phyloP scores from a whole-genome alignment of 1,284 basidiomycete genomes.

The Marasmius oreades region DNA sequence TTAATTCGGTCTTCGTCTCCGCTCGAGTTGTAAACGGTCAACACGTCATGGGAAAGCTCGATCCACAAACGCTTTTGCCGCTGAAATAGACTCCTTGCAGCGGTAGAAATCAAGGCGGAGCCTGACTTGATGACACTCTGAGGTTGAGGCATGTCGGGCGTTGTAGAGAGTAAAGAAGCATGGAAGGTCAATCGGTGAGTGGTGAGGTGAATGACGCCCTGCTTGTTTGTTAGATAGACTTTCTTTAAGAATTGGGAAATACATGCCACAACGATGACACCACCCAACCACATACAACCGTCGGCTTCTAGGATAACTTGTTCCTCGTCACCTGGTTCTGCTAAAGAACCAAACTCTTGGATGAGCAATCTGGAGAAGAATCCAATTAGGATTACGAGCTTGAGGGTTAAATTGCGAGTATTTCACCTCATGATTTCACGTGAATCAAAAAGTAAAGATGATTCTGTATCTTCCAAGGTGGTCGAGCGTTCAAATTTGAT shows the following conservation, averaged over 20 bases:
- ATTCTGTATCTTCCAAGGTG: conserved; percentile 21
- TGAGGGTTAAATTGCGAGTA: neutral
- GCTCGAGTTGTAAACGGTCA: conserved; percentile 55
- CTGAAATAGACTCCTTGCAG: conserved; percentile 19
- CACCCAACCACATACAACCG: conserved; percentile 41
- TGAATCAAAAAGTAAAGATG: conserved; percentile 32
- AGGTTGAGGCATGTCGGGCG: conserved; percentile 28
- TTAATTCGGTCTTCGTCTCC: conserved; percentile 51
- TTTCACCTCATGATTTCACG: conserved; percentile 25
- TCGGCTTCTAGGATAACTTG: conserved; percentile 52
- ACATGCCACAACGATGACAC: conserved; percentile 47
- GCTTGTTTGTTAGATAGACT: conserved; percentile 8
- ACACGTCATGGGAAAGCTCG: conserved; percentile 60
- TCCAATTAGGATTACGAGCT: neutral
- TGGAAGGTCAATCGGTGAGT: conserved; percentile 66
- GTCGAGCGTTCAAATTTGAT: conserved; percentile 15
- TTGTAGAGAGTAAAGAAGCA: conserved; percentile 52
- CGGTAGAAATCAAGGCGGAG: conserved; percentile 32
- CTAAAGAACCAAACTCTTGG: conserved; percentile 46
- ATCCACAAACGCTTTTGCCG: conserved; percentile 59
- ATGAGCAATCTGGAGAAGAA: conserved; percentile 33
- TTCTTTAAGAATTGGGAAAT: conserved; percentile 1
- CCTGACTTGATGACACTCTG: conserved; percentile 48
- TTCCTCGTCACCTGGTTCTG: conserved; percentile 43
- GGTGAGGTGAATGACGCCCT: conserved; percentile 66